phyloP scores from a whole-genome alignment of 768 basidiomycete genomes.

The Termitomyces sp. region DNA sequence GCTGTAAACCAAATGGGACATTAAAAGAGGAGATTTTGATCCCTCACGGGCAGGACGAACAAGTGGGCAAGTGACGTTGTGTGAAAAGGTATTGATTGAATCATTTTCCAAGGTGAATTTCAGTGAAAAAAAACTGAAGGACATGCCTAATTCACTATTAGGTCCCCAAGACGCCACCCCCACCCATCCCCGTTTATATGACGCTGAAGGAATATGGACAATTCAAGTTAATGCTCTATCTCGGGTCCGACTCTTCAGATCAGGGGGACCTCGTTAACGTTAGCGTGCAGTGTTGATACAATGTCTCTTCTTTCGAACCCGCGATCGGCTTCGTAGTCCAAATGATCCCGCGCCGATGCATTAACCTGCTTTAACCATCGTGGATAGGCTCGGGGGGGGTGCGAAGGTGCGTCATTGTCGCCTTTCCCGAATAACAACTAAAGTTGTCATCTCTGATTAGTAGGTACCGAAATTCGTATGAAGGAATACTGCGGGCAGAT shows the following conservation, averaged over 20 bases:
- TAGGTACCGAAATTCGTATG: background rate
- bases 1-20: background rate
- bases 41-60: background rate
- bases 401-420: constrained; percentile 4
- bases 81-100: background rate
- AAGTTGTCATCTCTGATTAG: background rate
- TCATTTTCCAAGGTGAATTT: background rate
- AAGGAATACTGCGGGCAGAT: background rate
- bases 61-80: background rate
- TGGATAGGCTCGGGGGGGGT: background rate
- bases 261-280: background rate
- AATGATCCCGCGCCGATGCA: constrained; percentile 2
- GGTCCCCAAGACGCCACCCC: background rate
- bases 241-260: constrained; percentile 2
- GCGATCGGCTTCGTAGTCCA: constrained; percentile 1
- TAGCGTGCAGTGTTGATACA: background rate
- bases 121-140: no score
- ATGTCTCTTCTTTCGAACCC: constrained; percentile 1
- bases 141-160: no score
- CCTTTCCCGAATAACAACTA: background rate
- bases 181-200: background rate
- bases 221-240: background rate
- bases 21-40: background rate
- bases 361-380: background rate
- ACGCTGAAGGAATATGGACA: background rate